Conservation (phyloP, 2,329 filamentous ascomycete genomes). For the Aspergillus aculeatinus region DNA sequence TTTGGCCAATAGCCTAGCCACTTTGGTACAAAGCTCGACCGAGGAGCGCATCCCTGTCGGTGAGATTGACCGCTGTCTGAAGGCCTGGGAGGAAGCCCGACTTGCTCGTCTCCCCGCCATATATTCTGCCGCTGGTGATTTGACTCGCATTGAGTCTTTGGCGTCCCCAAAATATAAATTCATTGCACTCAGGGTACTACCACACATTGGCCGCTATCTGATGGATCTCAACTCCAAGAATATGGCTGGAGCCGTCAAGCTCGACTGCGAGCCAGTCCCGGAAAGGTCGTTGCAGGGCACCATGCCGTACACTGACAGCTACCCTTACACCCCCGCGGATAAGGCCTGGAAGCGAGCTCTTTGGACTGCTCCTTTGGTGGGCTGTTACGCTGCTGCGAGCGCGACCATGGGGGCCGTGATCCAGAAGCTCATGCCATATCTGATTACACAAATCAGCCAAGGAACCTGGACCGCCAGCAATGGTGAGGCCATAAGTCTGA, state of each 20-base stretch:
- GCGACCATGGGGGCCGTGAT: not conserved
- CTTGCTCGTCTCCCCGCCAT: not conserved
- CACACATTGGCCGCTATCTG: not conserved
- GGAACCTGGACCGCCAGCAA: slow-evolving; percentile 2
- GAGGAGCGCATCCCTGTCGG: not conserved
- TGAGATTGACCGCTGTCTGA: not conserved
- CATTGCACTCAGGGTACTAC: not conserved
- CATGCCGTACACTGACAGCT: not conserved
- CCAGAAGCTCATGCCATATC: not conserved
- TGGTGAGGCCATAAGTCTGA: slow-evolving; percentile 6
- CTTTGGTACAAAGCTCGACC: not conserved
- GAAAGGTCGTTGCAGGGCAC: not conserved
- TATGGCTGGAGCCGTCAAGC: not conserved
- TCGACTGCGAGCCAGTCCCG: not conserved
- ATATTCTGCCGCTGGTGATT: not conserved
- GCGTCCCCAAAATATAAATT: not conserved
- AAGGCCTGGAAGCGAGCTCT: not conserved
- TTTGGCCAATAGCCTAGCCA: not conserved
- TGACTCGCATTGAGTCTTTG: not conserved
- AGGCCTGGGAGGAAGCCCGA: not conserved
- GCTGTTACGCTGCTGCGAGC: not conserved
- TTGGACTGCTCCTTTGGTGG: not conserved
- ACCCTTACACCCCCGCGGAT: not conserved
- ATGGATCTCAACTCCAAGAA: not conserved
- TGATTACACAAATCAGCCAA: not conserved